Evolutionary conservation across 768 basidiomycete genomes (phyloP).

Genomic region (Lactifluus volemus): DNA sequence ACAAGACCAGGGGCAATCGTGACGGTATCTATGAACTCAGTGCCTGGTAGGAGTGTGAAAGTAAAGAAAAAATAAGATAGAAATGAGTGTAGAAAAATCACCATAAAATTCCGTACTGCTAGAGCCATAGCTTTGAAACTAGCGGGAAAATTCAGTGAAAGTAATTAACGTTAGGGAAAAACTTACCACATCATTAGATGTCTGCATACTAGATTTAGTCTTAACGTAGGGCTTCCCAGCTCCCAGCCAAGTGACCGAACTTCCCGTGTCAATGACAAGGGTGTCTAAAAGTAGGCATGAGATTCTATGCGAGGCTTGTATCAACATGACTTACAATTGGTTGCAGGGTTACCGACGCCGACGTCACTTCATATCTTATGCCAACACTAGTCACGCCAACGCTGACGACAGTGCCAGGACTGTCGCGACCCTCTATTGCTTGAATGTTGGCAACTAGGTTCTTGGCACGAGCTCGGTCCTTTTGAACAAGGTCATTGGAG

Average conservation of each 20-base stretch:
- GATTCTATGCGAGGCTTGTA: background rate
- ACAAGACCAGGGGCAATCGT: conserved; percentile 41
- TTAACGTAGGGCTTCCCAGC: conserved; percentile 35
- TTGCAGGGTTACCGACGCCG: conserved; percentile 44
- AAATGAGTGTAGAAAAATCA: background rate
- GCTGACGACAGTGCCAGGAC: conserved; percentile 20
- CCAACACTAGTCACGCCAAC: conserved; percentile 36
- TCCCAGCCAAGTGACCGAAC: conserved; percentile 68
- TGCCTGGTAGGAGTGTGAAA: conserved; percentile 9
- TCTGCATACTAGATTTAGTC: conserved; percentile 43
- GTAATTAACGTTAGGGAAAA: background rate
- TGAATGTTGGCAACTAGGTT: conserved; percentile 33
- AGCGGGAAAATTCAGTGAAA: background rate
- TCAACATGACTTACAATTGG: conserved; percentile 33
- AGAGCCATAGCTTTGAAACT: conserved; percentile 53
- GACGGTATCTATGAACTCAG: conserved; percentile 41
- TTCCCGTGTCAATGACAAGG: conserved; percentile 56
- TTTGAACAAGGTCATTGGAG: conserved; percentile 38
- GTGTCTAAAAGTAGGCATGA: conserved; percentile 25
- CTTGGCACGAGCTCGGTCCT: conserved; percentile 45
- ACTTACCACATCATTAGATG: conserved; percentile 41
- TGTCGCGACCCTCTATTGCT: conserved; percentile 26
- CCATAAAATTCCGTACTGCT: conserved; percentile 34
- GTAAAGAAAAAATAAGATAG: background rate
- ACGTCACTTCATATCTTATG: conserved; percentile 31